Base-by-base conservation (phyloP, 164 flowering plant genomes). In the Protea cynaroides region DNA sequence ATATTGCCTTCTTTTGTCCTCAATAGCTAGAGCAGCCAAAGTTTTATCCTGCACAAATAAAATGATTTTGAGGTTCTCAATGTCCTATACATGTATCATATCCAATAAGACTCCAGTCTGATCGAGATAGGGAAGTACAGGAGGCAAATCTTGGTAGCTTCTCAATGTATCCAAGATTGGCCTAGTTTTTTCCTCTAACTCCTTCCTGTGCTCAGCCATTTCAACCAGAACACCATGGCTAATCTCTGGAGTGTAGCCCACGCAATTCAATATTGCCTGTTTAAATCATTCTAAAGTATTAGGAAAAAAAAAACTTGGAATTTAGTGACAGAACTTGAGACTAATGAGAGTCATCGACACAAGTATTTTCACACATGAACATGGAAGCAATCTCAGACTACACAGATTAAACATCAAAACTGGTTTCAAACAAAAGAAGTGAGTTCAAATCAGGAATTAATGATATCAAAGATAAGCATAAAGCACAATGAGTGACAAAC, bases 111-210 rank as follows among this genome's bases (percentile, higher is more conserved):
- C 6, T 38, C 47, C 29, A n/a, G 23, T 19, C 19, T n/a, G 34
- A 67, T 34, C 19, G 54, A 40, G 62, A 38, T 15, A 53, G 49
- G 37, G 8, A 25, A 56, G 29, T 89, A 94, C 99, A 59, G 99
- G 99, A 53, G 97, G 97, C 76, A 95, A 80, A 72, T 95, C 97
- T 77, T 92, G 99, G 80, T 92, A 92, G 81, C 97, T 95, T 71
- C 96, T 82, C 77, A 95, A 71, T 18, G 97, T 95, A 62, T 92
- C 97, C 49, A 88, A 64, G 46, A 95, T 86, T 25, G 96, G 97
- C 71, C 84, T 89, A 50, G 97, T 92, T 75, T 88, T 86, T 86
- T 82, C 90, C 79, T 92, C 97, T 80, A 92, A 59, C 4, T 95
- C 99, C 75, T 88, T 88, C 71, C 75, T 76, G 63, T 87, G 92